Evolutionary conservation across 139 green algal genomes (phyloP).

Genomic region (Coelastrella sp.): DNA sequence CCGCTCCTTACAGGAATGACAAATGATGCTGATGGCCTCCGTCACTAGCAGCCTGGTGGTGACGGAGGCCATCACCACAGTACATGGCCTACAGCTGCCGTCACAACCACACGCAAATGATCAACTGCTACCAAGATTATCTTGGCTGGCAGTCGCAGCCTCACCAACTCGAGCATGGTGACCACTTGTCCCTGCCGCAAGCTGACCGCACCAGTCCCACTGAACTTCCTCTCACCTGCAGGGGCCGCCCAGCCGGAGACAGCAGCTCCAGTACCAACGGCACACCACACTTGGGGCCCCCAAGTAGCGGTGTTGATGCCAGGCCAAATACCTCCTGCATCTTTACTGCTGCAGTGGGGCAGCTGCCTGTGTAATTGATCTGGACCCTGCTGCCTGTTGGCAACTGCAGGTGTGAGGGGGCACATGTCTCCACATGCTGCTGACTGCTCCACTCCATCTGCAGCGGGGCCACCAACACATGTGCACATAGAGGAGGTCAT

Average conservation of each 20-base stretch:
- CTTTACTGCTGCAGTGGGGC: conserved; percentile 34
- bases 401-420: conserved; percentile 56
- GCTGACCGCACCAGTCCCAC: not conserved
- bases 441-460: conserved; percentile 51
- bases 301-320: conserved; percentile 56
- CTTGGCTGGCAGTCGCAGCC: too few species aligned
- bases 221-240: conserved; percentile 46
- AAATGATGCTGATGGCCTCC: too few species aligned
- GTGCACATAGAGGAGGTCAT: not conserved
- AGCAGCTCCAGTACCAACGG: conserved; percentile 66
- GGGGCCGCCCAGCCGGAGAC: conserved; percentile 52
- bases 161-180: too few species aligned
- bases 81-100: too few species aligned
- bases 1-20: too few species aligned
- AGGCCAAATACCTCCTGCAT: conserved; percentile 71
- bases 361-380: conserved; percentile 57
- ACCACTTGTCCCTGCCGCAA: too few species aligned
- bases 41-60: too few species aligned
- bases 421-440: conserved; percentile 53
- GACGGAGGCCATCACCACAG: too few species aligned
- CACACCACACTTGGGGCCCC: conserved; percentile 39
- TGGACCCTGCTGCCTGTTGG: conserved; percentile 49
- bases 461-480: not conserved
- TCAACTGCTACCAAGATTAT: too few species aligned
- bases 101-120: too few species aligned